A percentile compares a stretch with the other conserved stretches of the same genome.
phyloP scores from a whole-genome alignment of 371 early-diverging fungal genomes.

The Lichtheimia ramosa region DNA sequence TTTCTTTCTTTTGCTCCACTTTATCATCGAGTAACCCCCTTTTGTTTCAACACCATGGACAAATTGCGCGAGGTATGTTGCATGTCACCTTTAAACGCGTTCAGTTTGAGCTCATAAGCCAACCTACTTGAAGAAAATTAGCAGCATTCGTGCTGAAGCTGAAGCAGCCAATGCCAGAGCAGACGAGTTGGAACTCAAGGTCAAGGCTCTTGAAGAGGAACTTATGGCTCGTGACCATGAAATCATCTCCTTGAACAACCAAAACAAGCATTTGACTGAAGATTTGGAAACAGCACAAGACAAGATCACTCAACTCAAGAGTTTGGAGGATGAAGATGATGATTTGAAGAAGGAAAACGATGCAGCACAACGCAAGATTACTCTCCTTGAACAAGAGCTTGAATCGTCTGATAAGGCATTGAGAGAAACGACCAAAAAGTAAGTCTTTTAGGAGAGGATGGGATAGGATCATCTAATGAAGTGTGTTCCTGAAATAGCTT shows the following conservation, averaged over 20 bases:
- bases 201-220: constrained; percentile 58
- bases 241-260: constrained; percentile 66
- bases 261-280: constrained; percentile 60
- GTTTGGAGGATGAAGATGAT: constrained; percentile 59
- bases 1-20: neutral
- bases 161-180: constrained; percentile 70
- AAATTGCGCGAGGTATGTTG: too few species aligned
- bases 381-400: constrained; percentile 66
- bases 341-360: constrained; percentile 67
- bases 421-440: constrained; percentile 72
- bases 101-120: too few species aligned
- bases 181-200: constrained; percentile 58
- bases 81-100: too few species aligned
- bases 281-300: constrained; percentile 64
- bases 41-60: neutral
- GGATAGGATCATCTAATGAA: too few species aligned
- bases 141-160: constrained; percentile 64
- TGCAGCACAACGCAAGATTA: constrained; percentile 62
- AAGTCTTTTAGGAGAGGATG: constrained; percentile 26
- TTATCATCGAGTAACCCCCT: neutral
- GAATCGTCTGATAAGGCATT: constrained; percentile 66
- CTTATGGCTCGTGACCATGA: constrained; percentile 71
- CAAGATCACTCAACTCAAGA: constrained; percentile 64
- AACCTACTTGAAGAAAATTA: constrained; percentile 69
- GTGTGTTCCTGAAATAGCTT: constrained; percentile 39